Conservation (phyloP, 805 yeast species). For the Grigorovia transvaalensis region DNA sequence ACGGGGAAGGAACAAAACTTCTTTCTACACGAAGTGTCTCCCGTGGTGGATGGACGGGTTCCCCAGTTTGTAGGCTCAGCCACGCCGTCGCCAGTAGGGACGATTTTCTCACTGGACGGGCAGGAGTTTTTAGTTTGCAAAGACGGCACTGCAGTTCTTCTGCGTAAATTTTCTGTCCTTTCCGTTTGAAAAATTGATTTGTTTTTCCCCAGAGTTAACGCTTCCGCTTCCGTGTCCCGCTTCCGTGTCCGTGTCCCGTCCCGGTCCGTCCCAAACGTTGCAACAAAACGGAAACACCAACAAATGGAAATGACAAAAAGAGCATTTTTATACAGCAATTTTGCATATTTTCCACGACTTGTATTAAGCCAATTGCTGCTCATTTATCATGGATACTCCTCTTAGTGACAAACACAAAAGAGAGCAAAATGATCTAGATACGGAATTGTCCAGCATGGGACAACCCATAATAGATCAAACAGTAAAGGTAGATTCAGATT, state of each 20-base stretch:
- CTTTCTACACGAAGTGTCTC: too few relatives aligned
- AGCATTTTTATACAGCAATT: not conserved
- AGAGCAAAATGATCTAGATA: not conserved
- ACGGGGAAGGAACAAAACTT: too few relatives aligned
- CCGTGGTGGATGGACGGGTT: too few relatives aligned
- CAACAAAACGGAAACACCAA: not conserved
- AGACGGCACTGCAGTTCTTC: not conserved
- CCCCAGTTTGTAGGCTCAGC: too few relatives aligned
- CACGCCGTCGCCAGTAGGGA: not conserved
- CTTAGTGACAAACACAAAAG: conserved; percentile 3
- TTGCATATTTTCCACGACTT: too few relatives aligned
- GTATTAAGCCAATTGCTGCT: too few relatives aligned
- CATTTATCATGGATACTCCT: conserved; percentile 2
- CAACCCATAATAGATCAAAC: too few relatives aligned
- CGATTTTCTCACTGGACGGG: not conserved
- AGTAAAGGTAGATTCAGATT: not conserved
- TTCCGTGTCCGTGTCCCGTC: too few relatives aligned
- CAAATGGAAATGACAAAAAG: not conserved
- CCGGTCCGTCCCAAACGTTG: not conserved
- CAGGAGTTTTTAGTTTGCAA: not conserved
- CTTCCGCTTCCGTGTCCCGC: too few relatives aligned
- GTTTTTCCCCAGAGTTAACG: too few relatives aligned
- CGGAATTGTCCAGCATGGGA: not conserved
- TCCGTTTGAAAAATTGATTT: too few relatives aligned
- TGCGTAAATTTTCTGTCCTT: not conserved